phyloP scores from a whole-genome alignment of 306 rosid species.

The Cucumis cinereus region DNA sequence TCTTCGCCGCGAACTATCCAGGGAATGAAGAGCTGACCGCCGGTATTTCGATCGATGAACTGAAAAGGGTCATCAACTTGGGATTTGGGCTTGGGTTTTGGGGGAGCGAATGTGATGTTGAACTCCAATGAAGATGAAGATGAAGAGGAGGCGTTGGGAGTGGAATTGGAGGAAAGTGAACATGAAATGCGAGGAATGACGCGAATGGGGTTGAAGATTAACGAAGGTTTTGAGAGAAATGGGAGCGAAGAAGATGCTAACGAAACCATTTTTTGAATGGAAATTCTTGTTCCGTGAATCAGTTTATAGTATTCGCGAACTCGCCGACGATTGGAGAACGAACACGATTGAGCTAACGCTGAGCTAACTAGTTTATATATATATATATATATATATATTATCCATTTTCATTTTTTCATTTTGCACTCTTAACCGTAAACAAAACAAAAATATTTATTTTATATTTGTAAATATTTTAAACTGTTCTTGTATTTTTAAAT shows the following conservation, averaged over 20 bases:
- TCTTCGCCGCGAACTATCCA: conserved; percentile 90
- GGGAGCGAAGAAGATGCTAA: conserved; percentile 20
- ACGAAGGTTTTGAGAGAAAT: conserved; percentile 27
- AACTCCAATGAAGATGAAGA: conserved; percentile 39
- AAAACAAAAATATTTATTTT: too few species aligned
- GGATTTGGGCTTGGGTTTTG: conserved; percentile 30
- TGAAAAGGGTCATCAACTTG: neutral
- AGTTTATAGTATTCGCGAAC: neutral
- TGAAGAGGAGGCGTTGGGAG: conserved; percentile 19
- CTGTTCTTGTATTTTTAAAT: too few species aligned
- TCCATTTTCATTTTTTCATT: too few species aligned
- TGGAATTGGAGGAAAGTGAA: conserved; percentile 18
- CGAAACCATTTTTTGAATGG: conserved; percentile 8
- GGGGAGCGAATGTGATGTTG: conserved; percentile 77
- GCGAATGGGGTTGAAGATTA: conserved; percentile 27
- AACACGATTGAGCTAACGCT: neutral
- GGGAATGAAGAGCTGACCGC: conserved; percentile 51
- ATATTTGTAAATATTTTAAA: too few species aligned
- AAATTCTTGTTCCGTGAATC: neutral
- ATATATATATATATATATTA: too few species aligned
- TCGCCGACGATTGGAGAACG: neutral
- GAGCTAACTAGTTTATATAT: too few species aligned
- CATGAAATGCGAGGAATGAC: conserved; percentile 37
- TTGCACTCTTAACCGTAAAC: too few species aligned
- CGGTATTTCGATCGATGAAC: conserved; percentile 11